phyloP scores from a whole-genome alignment of 75 land plant species.

The Isoetes taiwanensis region DNA sequence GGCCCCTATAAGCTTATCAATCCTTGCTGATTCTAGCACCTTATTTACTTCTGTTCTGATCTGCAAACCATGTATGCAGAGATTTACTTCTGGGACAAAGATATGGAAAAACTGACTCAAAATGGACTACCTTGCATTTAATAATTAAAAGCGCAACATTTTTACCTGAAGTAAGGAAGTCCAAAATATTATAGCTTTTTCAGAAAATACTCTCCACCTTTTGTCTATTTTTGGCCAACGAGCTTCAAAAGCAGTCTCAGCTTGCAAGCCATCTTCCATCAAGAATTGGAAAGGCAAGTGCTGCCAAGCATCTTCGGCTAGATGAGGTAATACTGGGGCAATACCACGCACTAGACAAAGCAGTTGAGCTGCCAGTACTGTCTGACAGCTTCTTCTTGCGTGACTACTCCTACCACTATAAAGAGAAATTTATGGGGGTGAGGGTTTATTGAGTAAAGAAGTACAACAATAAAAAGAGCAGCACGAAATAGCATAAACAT shows the following conservation, averaged over 20 bases:
- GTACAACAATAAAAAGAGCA: background rate
- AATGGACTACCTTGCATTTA: no score
- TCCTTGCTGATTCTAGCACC: constrained; percentile 69
- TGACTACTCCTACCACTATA: constrained; percentile 71
- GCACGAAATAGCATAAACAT: constrained; percentile 12
- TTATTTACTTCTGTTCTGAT: constrained; percentile 80
- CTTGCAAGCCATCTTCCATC: constrained; percentile 47
- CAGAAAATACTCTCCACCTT: constrained; percentile 43
- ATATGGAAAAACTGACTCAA: background rate
- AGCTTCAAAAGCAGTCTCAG: constrained; percentile 80
- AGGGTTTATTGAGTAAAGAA: background rate
- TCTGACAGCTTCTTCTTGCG: constrained; percentile 94
- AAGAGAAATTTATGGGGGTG: background rate
- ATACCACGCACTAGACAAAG: constrained; percentile 60
- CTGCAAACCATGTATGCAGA: constrained; percentile 20
- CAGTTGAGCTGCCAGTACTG: constrained; percentile 82
- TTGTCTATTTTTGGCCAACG: constrained; percentile 68
- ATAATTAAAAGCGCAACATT: background rate
- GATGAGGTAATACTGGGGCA: constrained; percentile 93
- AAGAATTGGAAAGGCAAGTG: constrained; percentile 60
- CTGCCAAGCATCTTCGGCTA: constrained; percentile 98
- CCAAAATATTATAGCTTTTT: constrained; percentile 57
- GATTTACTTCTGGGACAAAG: background rate
- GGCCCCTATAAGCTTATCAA: constrained; percentile 74
- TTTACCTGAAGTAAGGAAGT: constrained; percentile 58